Conservation (phyloP, 768 basidiomycete species). For the Agaricus subrufescens region DNA sequence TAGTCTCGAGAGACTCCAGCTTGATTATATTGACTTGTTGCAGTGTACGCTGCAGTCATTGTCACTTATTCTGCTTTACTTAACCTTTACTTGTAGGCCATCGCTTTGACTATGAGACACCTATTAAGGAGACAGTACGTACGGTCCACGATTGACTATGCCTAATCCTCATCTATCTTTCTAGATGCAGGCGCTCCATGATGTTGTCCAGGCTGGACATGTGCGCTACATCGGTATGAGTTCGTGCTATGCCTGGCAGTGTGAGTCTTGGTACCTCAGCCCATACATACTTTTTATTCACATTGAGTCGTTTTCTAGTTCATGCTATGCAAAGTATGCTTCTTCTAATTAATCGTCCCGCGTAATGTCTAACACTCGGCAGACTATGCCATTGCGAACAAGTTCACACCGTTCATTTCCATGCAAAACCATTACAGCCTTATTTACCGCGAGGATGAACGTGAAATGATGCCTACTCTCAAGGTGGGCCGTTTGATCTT, state of each 20-base stretch:
- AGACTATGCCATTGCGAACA: conserved; percentile 60
- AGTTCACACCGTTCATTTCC: conserved; percentile 57
- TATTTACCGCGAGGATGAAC: conserved; percentile 61
- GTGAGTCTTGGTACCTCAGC: conserved; percentile 22
- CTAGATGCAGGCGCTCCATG: conserved; percentile 65
- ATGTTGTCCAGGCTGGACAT: conserved; percentile 61
- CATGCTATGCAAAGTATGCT: conserved; percentile 50
- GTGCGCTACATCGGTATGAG: conserved; percentile 60
- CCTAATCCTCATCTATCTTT: background rate
- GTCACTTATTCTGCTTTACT: background rate
- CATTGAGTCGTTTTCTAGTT: conserved; percentile 24
- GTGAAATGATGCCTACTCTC: conserved; percentile 58
- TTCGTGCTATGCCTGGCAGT: conserved; percentile 52
- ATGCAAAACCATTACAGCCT: conserved; percentile 68
- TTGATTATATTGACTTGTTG: conserved; percentile 74
- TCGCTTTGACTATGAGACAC: conserved; percentile 52
- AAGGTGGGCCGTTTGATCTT: conserved; percentile 26
- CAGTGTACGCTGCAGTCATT: conserved; percentile 42
- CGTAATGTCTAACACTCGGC: background rate
- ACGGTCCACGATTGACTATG: background rate
- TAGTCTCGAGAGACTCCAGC: conserved; percentile 60
- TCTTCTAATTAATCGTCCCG: background rate
- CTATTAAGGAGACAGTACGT: conserved; percentile 50
- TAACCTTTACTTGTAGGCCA: conserved; percentile 29
- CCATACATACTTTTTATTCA: too few species aligned